phyloP scores from a whole-genome alignment of 257 asterid species.

The Cordia subcordata region DNA sequence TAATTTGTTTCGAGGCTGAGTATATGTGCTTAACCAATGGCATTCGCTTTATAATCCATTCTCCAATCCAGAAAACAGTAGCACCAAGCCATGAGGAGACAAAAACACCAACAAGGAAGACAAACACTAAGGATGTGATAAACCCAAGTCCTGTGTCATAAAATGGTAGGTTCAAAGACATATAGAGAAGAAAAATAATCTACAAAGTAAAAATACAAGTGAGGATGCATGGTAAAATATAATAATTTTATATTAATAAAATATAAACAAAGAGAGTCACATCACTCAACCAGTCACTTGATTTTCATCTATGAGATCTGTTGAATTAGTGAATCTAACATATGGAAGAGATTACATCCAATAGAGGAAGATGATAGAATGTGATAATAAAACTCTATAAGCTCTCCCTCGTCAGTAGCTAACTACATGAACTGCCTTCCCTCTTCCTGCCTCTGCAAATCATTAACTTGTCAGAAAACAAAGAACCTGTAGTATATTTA shows the following conservation, averaged over 20 bases:
- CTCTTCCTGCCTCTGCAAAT: no score
- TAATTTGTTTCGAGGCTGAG: slow-evolving; percentile 94
- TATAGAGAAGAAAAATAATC: background rate
- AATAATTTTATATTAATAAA: no score
- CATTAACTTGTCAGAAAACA: no score
- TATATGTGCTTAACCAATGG: slow-evolving; percentile 76
- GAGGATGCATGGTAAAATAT: no score
- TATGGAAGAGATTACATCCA: background rate
- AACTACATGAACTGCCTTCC: background rate
- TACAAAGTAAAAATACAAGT: background rate
- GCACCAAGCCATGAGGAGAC: slow-evolving; percentile 95
- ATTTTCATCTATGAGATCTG: no score
- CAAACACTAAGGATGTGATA: slow-evolving; percentile 71
- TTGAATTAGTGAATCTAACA: no score
- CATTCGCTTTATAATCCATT: slow-evolving; percentile 88
- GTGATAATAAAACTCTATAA: background rate
- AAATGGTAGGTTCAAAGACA: slow-evolving; percentile 13
- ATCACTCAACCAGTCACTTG: no score
- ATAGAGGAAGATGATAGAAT: background rate
- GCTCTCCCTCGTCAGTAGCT: background rate
- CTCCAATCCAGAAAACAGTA: slow-evolving; percentile 85
- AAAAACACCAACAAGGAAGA: slow-evolving; percentile 74
- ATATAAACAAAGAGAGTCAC: no score
- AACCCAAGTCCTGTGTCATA: slow-evolving; percentile 85
- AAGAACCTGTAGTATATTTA: no score